Base-by-base conservation (phyloP, 2,329 filamentous ascomycete species). In the Diaporthe batatas region DNA sequence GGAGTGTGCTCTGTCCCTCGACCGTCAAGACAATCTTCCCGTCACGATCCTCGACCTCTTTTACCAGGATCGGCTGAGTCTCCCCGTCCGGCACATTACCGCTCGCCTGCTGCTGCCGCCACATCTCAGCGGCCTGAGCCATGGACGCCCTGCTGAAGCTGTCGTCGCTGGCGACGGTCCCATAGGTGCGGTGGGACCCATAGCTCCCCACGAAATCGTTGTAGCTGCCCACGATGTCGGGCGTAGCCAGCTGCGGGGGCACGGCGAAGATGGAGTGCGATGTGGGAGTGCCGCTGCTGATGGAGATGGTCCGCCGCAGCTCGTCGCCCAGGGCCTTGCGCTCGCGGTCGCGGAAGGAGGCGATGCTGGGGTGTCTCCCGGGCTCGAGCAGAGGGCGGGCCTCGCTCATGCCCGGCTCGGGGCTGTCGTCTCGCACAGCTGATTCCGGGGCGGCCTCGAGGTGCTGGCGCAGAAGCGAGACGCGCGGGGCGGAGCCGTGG, bases 1-100 rank as follows among this genome's bases (percentile, higher is more conserved):
- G 95, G 21, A 98, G 87, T 0, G 96, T 99, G n/a, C 94, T 97
- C 84, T 97, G 95, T 51, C 96, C 96, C 75, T 97, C 93, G 2
- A 98, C 91, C 2, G 96, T 89, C 77, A 96, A 89, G 71, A 98
- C 90, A 62, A 96, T 89, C 79, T 92, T 94, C 54, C 96, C 94
- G 76, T 96, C 94, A 8, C 69, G 70, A 77, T 96, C 93, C 80
- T 97, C 93, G 16, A 98, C 89, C 81, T 95, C 93, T 83, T 95
- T 96, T 69, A 98, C 92, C n/a, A 98, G 84, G 71, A 98, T 88
- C 2, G 94, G 93, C 76, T 93, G 91, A 42, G 89, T 86, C 77
- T 92, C 91, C 36, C 88, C 88, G 75, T 90, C 89, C 0, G 85
- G 82, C 25, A 84, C 77, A 55, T 83, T 84, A n/a, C 81, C 82